Base-by-base conservation (phyloP, 352 stramenopile genomes). In the Globisporangium uncinulatum region DNA sequence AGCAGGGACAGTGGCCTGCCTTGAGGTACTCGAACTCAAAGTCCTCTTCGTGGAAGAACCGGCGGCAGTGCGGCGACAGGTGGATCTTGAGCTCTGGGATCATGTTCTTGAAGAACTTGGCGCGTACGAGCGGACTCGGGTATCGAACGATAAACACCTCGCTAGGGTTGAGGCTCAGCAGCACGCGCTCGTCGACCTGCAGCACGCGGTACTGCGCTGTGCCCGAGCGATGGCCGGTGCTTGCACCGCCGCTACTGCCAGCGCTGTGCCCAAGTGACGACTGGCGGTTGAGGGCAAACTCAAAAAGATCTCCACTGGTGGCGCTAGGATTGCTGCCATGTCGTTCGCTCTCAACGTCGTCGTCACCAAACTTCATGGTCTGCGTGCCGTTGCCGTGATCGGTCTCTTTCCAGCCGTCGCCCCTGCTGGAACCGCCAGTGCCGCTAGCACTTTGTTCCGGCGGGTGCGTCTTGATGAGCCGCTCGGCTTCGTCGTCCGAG, bases 11-110 rank as follows among this genome's bases (percentile, higher is more conserved):
- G 41, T 80, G 58, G 29, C 84, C 83, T 7, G 85, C 73, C 55
- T 86, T 91, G 21, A 98, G 74, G 59, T 97, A 93, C 50, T 91
- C 87, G 46, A 97, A 96, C 75, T 98, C 94, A 62, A 98, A 98
- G 69, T 98, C 91, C 66, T 98, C 87, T 57, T 97, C 87, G 70
- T 98, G 87, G 74, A 98, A 98, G 56, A 98, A 98, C 45, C 81
- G 78, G 48, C 91, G 86, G 66, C 93, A 98, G 53, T 91, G 74
- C 24, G 78, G 87, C 21, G 83, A 97, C 48, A 97, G 67, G 59
- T 94, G 74, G 39, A 98, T 87, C 57, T 93, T 88, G 64, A 98
- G 94, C 65, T 97, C 86, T 11, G 92, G 70, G 59, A 97, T 93
- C 87, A 97, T 97, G 76, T 97, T 97, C 64, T 92, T 94, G 69